Evolutionary conservation across 139 green algal species (phyloP).

Genomic region (Tetraselmis striata): DNA sequence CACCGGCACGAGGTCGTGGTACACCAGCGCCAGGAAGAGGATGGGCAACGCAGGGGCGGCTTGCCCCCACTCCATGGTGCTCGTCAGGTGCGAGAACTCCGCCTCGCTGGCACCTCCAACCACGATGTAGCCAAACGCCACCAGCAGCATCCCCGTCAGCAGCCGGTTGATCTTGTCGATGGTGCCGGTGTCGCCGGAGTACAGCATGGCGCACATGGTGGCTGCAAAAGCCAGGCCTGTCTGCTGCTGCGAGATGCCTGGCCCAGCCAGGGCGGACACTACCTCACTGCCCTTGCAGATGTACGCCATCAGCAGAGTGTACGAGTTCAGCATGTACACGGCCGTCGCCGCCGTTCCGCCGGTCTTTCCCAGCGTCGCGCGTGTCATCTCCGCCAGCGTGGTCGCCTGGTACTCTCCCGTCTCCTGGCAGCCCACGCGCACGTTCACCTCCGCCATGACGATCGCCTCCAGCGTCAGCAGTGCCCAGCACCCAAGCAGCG

Average conservation of each 20-base stretch:
- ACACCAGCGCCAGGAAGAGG: slow-evolving; percentile 67
- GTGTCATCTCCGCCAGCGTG: slow-evolving; percentile 52
- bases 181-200: slow-evolving; percentile 14
- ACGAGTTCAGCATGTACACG: slow-evolving; percentile 52
- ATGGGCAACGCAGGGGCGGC: slow-evolving; percentile 43
- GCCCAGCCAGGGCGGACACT: slow-evolving; percentile 5
- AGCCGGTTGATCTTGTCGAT: slow-evolving; percentile 10
- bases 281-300: slow-evolving; percentile 47
- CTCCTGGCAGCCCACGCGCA: slow-evolving; percentile 21
- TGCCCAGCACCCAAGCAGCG: slow-evolving; percentile 36
- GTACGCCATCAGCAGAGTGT: slow-evolving; percentile 63
- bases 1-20: slow-evolving; percentile 68
- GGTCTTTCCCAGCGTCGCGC: slow-evolving; percentile 36
- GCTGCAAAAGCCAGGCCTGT: slow-evolving; percentile 17
- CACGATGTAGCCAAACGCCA: slow-evolving; percentile 36
- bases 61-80: slow-evolving; percentile 25
- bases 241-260: too few species aligned
- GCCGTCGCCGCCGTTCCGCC: slow-evolving; percentile 22
- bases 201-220: slow-evolving; percentile 25
- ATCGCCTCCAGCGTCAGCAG: slow-evolving; percentile 51
- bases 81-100: slow-evolving; percentile 14
- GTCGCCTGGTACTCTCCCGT: slow-evolving; percentile 13
- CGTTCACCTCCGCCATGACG: slow-evolving; percentile 67
- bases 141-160: slow-evolving; percentile 35
- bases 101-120: slow-evolving; percentile 15